A percentile compares a stretch with the other conserved stretches of the same genome.
These are phyloP conservation scores for Geranium incanum DNA, from an alignment of 441 rosid genomes.

Conservation along the genomic window DNA sequence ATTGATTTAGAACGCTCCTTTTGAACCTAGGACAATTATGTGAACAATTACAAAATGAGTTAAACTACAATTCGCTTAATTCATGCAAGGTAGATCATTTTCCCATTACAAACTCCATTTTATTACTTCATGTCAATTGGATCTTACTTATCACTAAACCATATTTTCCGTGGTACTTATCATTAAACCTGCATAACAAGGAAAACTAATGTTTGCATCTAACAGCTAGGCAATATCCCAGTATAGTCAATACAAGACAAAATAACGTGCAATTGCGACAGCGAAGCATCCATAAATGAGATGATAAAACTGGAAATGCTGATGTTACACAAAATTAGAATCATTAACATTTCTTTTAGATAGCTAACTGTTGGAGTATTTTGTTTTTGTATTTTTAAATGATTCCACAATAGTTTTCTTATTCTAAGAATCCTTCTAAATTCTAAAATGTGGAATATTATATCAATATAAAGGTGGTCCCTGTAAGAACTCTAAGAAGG, in stretches of 20 bases:
- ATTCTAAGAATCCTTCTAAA: background rate
- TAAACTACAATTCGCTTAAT: background rate
- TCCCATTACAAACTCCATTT: background rate
- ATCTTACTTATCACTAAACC: background rate
- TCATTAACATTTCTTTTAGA: no score
- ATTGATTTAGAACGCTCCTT: slow-evolving; percentile 59
- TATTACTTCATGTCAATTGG: background rate
- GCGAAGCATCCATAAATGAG: background rate
- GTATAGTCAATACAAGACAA: background rate
- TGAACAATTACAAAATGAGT: slow-evolving; percentile 13
- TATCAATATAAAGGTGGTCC: background rate
- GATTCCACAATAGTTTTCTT: background rate
- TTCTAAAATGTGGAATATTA: background rate
- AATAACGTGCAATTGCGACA: background rate
- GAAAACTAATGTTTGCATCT: background rate
- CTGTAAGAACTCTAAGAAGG: background rate
- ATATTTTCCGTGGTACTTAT: no score
- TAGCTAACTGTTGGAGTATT: background rate
- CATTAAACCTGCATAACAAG: background rate
- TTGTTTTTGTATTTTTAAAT: background rate
- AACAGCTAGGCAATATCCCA: background rate
- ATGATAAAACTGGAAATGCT: background rate
- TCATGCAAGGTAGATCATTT: background rate
- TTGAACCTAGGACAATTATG: slow-evolving; percentile 39
- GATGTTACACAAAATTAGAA: no score